A percentile compares a stretch with the other conserved stretches of the same genome.
These are phyloP conservation scores for Kondoa subrosea DNA, from an alignment of 768 basidiomycete species.

Conservation along the genomic window DNA sequence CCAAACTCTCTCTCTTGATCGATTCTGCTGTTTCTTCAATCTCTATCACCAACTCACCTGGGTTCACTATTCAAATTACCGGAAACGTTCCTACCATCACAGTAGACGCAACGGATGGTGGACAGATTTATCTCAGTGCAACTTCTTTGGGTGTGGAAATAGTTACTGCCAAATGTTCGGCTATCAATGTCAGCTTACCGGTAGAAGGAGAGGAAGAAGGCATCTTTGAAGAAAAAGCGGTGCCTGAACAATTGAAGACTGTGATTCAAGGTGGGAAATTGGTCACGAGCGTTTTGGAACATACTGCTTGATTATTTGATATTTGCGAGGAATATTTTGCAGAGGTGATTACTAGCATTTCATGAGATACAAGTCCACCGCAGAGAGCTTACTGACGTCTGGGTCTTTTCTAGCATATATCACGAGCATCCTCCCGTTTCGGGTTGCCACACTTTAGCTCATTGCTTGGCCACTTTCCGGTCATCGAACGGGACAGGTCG, in stretches of 20 bases:
- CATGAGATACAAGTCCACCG: no score
- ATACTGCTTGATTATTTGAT: constrained; percentile 36
- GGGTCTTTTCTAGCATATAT: no score
- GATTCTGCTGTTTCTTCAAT: constrained; percentile 86
- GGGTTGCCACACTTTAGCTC: no score
- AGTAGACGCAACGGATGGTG: constrained; percentile 84
- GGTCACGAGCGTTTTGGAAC: constrained; percentile 76
- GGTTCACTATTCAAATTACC: constrained; percentile 80
- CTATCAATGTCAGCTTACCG: constrained; percentile 66
- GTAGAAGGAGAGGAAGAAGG: constrained; percentile 72
- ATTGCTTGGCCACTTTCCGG: no score
- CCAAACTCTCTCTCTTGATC: constrained; percentile 68
- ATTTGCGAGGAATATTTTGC: no score
- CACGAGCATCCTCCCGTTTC: no score
- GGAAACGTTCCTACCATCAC: constrained; percentile 82
- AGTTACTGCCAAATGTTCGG: constrained; percentile 84
- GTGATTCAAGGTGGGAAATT: constrained; percentile 63
- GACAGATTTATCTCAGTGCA: constrained; percentile 81
- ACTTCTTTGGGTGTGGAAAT: constrained; percentile 54
- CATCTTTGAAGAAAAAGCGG: constrained; percentile 66
- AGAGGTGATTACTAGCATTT: no score
- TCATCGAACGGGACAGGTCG: no score
- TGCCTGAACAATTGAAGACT: constrained; percentile 93
- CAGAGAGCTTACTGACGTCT: no score
- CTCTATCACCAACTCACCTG: constrained; percentile 75